A percentile compares a stretch with the other conserved stretches of the same genome.
phyloP scores from a whole-genome alignment of 768 basidiomycete species.

The Suillus hirtellus region DNA sequence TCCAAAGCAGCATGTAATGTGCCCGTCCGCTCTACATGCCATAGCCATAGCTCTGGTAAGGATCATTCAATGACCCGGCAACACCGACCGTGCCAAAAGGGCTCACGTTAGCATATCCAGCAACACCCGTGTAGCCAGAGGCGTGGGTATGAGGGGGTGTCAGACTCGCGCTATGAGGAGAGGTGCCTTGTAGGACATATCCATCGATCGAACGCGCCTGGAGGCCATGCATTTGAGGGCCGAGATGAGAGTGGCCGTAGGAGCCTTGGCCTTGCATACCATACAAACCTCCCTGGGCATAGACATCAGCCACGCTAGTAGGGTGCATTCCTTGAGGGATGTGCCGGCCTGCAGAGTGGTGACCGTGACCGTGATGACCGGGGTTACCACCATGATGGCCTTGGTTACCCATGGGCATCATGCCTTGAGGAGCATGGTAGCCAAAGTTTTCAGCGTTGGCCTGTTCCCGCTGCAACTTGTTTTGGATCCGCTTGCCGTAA shows the following conservation, averaged over 20 bases:
- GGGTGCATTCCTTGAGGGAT: slow-evolving; percentile 54
- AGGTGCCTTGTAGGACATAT: slow-evolving; percentile 77
- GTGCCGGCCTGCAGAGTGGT: slow-evolving; percentile 52
- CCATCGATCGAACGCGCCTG: slow-evolving; percentile 77
- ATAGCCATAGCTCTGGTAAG: slow-evolving; percentile 79
- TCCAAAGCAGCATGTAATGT: slow-evolving; percentile 19
- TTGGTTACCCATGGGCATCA: slow-evolving; percentile 55
- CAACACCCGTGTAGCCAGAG: slow-evolving; percentile 57
- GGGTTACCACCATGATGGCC: slow-evolving; percentile 36
- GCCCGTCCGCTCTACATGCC: slow-evolving; percentile 59
- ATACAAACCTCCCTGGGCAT: slow-evolving; percentile 65
- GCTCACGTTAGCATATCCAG: slow-evolving; percentile 54
- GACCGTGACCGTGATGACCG: slow-evolving; percentile 34
- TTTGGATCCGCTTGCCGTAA: slow-evolving; percentile 98
- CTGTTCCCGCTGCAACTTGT: slow-evolving; percentile 95
- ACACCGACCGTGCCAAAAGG: slow-evolving; percentile 48
- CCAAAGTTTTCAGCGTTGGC: slow-evolving; percentile 62
- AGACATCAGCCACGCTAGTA: slow-evolving; percentile 62
- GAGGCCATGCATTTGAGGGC: slow-evolving; percentile 56
- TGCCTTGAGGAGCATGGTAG: slow-evolving; percentile 59
- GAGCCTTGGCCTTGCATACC: slow-evolving; percentile 55
- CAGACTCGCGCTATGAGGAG: slow-evolving; percentile 62
- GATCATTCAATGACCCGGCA: slow-evolving; percentile 63
- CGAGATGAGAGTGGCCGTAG: slow-evolving; percentile 59
- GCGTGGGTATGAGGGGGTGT: slow-evolving; percentile 57